These are phyloP conservation scores for Pichia californica DNA, from an alignment of 805 yeast species.

Conservation along the genomic window DNA sequence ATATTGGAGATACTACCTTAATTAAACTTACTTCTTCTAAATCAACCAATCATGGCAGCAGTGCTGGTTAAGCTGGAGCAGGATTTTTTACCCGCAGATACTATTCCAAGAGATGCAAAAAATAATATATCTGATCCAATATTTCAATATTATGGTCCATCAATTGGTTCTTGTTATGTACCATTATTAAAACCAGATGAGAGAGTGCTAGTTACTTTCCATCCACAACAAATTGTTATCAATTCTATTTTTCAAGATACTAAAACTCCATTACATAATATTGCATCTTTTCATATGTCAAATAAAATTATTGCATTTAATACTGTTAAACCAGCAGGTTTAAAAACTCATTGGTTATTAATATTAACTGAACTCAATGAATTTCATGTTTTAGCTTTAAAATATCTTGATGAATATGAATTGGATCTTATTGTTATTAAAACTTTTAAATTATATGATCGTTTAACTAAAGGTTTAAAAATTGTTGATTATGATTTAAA, in stretches of 20 bases:
- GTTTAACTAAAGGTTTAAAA: background rate
- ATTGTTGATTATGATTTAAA: background rate
- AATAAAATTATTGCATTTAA: conserved; percentile 15
- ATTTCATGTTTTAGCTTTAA: conserved; percentile 16
- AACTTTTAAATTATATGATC: conserved; percentile 13
- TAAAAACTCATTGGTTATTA: conserved; percentile 19
- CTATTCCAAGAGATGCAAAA: background rate
- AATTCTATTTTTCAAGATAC: background rate
- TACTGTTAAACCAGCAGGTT: conserved; percentile 17
- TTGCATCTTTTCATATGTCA: background rate
- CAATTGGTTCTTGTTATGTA: background rate
- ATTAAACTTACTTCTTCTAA: no score
- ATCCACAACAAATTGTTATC: background rate
- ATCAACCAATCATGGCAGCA: conserved; percentile 1
- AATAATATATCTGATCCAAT: no score
- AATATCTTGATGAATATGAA: background rate
- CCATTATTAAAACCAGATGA: background rate
- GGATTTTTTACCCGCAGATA: background rate
- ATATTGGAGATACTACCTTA: no score
- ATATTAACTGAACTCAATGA: conserved; percentile 20
- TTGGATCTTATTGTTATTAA: conserved; percentile 15
- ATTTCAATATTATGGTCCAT: background rate
- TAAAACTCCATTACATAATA: background rate
- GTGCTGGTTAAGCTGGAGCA: background rate
- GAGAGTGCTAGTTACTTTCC: background rate